Conservation (phyloP, 2,329 filamentous ascomycete species). For the Plenodomus lindquistii region DNA sequence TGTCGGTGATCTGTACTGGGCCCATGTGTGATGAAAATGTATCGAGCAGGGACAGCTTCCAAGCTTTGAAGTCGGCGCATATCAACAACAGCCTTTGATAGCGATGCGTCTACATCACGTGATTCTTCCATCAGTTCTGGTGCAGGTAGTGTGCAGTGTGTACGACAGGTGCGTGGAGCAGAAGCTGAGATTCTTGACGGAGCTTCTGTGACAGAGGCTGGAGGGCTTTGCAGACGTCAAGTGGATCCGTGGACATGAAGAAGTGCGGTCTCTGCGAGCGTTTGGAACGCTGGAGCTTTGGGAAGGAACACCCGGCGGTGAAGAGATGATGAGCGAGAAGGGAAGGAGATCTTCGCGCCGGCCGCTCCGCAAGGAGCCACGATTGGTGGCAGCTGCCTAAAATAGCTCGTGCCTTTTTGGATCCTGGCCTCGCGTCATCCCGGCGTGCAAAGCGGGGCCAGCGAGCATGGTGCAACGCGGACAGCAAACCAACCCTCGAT, state of each 20-base stretch:
- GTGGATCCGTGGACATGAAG: not conserved
- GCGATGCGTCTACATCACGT: too few species aligned
- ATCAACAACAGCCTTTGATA: too few species aligned
- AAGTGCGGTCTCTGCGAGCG: not conserved
- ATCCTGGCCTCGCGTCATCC: constrained; percentile 22
- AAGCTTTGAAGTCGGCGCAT: too few species aligned
- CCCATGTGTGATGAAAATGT: not conserved
- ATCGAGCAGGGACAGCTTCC: too few species aligned
- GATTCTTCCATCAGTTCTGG: too few species aligned
- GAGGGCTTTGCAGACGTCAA: not conserved
- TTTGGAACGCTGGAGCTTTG: too few species aligned
- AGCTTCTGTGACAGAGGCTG: too few species aligned
- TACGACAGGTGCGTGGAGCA: too few species aligned
- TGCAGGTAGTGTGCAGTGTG: too few species aligned
- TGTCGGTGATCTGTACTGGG: not conserved
- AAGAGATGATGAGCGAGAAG: not conserved
- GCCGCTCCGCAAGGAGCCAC: not conserved
- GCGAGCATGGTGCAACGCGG: constrained; percentile 20
- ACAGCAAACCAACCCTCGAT: constrained; percentile 12
- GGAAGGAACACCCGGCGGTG: not conserved
- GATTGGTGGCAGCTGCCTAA: constrained; percentile 10
- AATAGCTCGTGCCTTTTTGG: constrained; percentile 21
- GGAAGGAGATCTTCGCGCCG: not conserved
- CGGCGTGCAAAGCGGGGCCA: constrained; percentile 20
- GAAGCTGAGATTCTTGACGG: too few species aligned